Evolutionary conservation across 805 yeast genomes (phyloP).

Genomic region (Yamadazyma kitorensis): DNA sequence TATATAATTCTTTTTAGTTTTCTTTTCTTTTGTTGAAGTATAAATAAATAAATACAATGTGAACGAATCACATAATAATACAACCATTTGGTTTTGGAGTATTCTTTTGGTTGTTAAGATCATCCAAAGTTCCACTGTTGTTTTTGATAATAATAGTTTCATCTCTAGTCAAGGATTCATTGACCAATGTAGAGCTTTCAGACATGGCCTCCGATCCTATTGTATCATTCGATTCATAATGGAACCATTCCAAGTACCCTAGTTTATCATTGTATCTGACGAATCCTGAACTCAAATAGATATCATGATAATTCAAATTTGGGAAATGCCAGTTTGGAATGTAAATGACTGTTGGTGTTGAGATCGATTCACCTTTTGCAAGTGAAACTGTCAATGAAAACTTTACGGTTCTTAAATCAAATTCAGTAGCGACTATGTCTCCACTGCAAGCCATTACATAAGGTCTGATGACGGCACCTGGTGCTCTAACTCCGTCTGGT

Average conservation of each 20-base stretch:
- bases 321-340: slow-evolving; percentile 74
- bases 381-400: slow-evolving; percentile 47
- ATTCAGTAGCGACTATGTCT: slow-evolving; percentile 48
- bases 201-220: slow-evolving; percentile 7
- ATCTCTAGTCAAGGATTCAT: slow-evolving; percentile 10
- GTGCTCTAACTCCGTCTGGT: slow-evolving; percentile 70
- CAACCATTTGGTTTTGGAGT: slow-evolving; percentile 1
- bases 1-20: too few relatives aligned
- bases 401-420: slow-evolving; percentile 48
- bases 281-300: slow-evolving; percentile 55
- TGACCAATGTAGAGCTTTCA: slow-evolving; percentile 13
- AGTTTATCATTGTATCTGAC: slow-evolving; percentile 49
- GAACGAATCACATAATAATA: slow-evolving; percentile 2
- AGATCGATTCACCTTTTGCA: slow-evolving; percentile 2
- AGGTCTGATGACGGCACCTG: slow-evolving; percentile 75
- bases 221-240: slow-evolving; percentile 19
- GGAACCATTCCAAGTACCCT: slow-evolving; percentile 72
- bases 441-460: slow-evolving; percentile 68
- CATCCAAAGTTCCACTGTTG: slow-evolving; percentile 34
- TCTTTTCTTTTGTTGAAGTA: too few relatives aligned
- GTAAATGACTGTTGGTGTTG: slow-evolving; percentile 56
- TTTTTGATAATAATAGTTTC: slow-evolving; percentile 37
- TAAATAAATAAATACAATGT: too few relatives aligned
- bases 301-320: slow-evolving; percentile 42
- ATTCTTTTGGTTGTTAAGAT: slow-evolving; percentile 10